Conservation (phyloP, 2,329 filamentous ascomycete species). For the Aspergillus arachidicola region DNA sequence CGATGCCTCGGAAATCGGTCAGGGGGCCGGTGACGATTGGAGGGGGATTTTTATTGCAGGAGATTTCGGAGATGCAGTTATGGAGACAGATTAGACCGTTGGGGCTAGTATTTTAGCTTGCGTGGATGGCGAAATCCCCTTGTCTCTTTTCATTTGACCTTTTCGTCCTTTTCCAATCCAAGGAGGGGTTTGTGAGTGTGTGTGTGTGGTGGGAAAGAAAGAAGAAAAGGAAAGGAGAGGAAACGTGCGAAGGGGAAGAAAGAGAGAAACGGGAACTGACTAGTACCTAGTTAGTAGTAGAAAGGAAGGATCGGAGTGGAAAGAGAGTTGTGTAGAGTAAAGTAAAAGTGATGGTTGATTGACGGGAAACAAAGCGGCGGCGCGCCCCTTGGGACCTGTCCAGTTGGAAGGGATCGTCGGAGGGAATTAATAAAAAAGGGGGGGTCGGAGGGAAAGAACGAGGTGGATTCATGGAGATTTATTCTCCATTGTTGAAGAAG, state of each 20-base stretch:
- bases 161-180: not conserved
- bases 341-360: not conserved
- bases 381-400: not conserved
- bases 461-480: not conserved
- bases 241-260: conserved; percentile 16
- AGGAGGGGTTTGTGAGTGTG: not conserved
- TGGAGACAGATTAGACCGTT: not conserved
- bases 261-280: conserved; percentile 13
- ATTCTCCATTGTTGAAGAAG: not conserved
- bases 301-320: not conserved
- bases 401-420: conserved; percentile 11
- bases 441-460: conserved; percentile 6
- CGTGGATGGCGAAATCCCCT: not conserved
- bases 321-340: not conserved
- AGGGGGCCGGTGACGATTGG: conserved; percentile 19
- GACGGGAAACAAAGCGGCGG: not conserved
- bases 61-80: conserved; percentile 10
- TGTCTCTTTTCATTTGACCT: conserved; percentile 1
- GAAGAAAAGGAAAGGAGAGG: conserved; percentile 11
- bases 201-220: conserved; percentile 6
- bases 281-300: not conserved
- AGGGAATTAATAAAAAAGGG: conserved; percentile 1
- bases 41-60: conserved; percentile 15
- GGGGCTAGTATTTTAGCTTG: not conserved
- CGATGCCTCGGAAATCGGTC: conserved; percentile 24